Base-by-base conservation (phyloP, 176 grass and related monocot genomes). In the Chrysopogon serrulatus region DNA sequence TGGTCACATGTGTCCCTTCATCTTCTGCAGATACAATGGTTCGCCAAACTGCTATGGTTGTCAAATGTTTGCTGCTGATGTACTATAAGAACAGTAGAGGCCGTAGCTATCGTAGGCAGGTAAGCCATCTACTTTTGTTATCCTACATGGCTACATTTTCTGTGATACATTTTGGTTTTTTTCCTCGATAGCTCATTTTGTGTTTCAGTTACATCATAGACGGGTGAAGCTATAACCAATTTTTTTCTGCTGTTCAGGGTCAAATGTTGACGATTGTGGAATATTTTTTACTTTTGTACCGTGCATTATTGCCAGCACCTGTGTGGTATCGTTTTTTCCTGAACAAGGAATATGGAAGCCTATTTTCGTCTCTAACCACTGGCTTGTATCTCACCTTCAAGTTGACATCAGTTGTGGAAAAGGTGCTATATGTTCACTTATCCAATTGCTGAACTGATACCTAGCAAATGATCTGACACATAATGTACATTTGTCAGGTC, bases 301-400 rank as follows among this genome's bases (percentile, higher is more conserved):
- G 96, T 16, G 96, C 93, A 73, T 90, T 99, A 74, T 81, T 99
- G 78, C 96, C 96, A 75, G 86, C 93, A 59, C 87, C 96, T 59
- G 91, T 99, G 70, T 99, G 96, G 96, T 99, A 99, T 73, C 93
- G 96, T 4, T 99, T 99, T 85, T 99, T 99, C 71, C 71, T 99
- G 43, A 99, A 99, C 88, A 99, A 99, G 87, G 96, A 99, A 86
- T 99, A 99, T 77, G 96, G 96, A 31, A 99, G 96, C 86, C 88
- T 99, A 28, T 96, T 99, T 87, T 99, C 96, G 31, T 99, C 96
- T 78, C 85, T 99, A 75, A 99, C 93, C 62, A 99, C 96, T 6
- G 96, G 96, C 37, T 71, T 99, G 26, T 99, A 99, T 84, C 96
- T 99, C 86, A 99, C 96, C 88, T 99, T 99, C 90, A 99, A 99